phyloP scores from a whole-genome alignment of 1,139 yeast species.

The Kurtzmaniella quercitrusa region DNA sequence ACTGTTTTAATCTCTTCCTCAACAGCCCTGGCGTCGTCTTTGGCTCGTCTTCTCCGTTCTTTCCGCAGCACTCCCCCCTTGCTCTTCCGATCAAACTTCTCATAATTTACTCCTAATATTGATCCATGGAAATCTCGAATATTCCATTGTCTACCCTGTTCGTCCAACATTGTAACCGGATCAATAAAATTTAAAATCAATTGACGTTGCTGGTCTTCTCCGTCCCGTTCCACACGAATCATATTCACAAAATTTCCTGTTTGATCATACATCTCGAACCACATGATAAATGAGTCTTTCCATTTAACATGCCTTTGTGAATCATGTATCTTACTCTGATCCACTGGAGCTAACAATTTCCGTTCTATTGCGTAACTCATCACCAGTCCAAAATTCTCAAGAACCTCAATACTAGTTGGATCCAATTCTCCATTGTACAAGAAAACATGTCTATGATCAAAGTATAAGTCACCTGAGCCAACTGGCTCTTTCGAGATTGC shows the following conservation, averaged over 20 bases:
- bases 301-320: conserved; percentile 20
- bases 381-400: conserved; percentile 17
- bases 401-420: conserved; percentile 13
- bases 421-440: conserved; percentile 20
- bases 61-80: not conserved
- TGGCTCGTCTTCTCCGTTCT: conserved; percentile 6
- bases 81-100: conserved; percentile 12
- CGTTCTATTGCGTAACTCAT: conserved; percentile 22
- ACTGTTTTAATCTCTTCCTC: not conserved
- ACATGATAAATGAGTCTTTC: conserved; percentile 31
- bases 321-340: conserved; percentile 8
- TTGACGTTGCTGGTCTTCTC: conserved; percentile 11
- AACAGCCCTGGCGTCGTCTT: conserved; percentile 14
- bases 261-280: conserved; percentile 37
- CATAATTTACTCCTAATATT: conserved; percentile 24
- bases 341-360: conserved; percentile 26
- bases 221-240: conserved; percentile 23
- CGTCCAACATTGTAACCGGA: conserved; percentile 29
- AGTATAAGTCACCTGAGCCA: conserved; percentile 14
- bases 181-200: conserved; percentile 25
- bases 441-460: conserved; percentile 22
- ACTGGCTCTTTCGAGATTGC: conserved; percentile 18
- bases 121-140: conserved; percentile 19
- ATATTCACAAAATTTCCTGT: conserved; percentile 27
- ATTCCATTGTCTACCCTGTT: conserved; percentile 25